Base-by-base conservation (phyloP, 2,329 filamentous ascomycete species). In the Bipolaris bicolor region DNA sequence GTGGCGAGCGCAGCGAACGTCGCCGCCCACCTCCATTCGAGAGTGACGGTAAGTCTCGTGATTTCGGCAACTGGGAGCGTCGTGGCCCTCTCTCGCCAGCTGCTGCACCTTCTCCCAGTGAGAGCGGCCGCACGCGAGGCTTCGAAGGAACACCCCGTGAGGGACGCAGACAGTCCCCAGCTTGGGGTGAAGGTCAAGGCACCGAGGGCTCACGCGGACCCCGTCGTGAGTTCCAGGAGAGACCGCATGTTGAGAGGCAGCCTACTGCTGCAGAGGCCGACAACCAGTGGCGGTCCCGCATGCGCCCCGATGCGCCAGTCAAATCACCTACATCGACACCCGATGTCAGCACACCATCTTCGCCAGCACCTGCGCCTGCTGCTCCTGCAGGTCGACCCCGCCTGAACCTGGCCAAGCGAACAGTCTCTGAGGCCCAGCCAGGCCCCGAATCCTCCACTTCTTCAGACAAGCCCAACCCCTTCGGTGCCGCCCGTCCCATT, bases 1-100 rank as follows among this genome's bases (percentile, higher is more conserved):
- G 76, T 46, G 79, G 86, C 65, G 89, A 92, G 50, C 90, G 90
- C 58, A 86, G 87, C 62, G 82, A 86, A 59, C 82, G 87, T 66
- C 88, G 90, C 65, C 89, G 90, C 65, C 63, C 71, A 49, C 86
- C 86, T 49, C 86, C 86, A 62, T 82, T 84, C 60, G 86, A 89
- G 61, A 81, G 82, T 50, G 91, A 94, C 75, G 89, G 89, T 65
- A 93, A 91, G 76, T 79, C 87, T 55, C 88, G 91, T 56, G 91
- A 96, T 75, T 90, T 95, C 65, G 85, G 86, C 66, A 96, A 92
- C 78, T 99, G 95, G 95, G 94, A 97, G 79, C 90, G 95, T 69
- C 95, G 91, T 74, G 95, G 95, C 11, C 95, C 95, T 36, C 83
- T 98, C 54, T 91, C 94, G 40, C 91, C 94, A 20, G 78, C 82